Base-by-base conservation (phyloP, 2,329 filamentous ascomycete species). In the Ambrosiella beaveri region DNA sequence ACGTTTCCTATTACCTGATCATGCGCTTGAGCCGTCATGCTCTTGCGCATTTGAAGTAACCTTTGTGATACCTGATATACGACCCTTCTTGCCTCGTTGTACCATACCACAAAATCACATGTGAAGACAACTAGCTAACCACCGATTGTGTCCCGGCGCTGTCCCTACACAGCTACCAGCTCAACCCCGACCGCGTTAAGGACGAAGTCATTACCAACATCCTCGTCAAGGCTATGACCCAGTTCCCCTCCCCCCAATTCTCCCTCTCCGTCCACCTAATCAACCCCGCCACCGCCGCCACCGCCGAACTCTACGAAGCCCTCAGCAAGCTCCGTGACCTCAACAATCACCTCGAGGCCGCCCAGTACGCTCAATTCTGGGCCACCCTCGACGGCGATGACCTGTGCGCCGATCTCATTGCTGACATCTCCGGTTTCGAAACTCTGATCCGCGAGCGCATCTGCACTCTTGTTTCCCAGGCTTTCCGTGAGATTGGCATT, bases 191-290 rank as follows among this genome's bases (percentile, higher is more conserved):
- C 77, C 88, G 95, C 66, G 84, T 90, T 69, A 91, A 93, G 76
- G 87, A 95, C 69, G 93, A 98, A 73, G 88, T 91, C 68, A 89
- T 93, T 72, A 97, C 93, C 78, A 97, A 97, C 80, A 86, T 97
- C 75, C 88, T 98, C 71, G 90, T 95, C 77, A 98, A 97, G 79
- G 81, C 90, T 64, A 84, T 98, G 70, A 95, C 91, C 65, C 87
- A 95, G 74, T 98, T 98, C 78, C 93, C 93, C 63, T 90, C 87
- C 17, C 83, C 93, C 50, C 90, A 97, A 72, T 98, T 97, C 82
- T 85, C 84, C 66, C 88, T 97, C 66, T 86, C 86, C 67, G 84
- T 98, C 62, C 88, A 95, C 69, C 88, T 98, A 64, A 89, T 98
- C 68, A 88, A 89, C 63, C 85, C 91, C 52, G 82, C 90, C 63